Percentiles rank a stretch among this genome's conserved stretches.
phyloP scores from a whole-genome alignment of 306 rosid genomes.

The Betula pendula region DNA sequence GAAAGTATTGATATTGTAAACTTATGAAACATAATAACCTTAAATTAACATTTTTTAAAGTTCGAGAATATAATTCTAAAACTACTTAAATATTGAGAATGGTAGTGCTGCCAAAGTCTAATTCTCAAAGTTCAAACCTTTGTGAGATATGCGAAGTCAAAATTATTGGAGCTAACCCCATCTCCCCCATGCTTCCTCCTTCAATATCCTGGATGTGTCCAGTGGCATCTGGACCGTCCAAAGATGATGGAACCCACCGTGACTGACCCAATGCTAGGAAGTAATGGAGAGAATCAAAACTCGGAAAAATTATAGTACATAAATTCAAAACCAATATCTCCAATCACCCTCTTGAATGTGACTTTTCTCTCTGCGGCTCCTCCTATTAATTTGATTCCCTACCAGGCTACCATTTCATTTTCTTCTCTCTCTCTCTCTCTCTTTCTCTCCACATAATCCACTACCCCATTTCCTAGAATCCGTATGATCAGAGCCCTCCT shows the following conservation, averaged over 20 bases:
- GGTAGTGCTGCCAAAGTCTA: not conserved
- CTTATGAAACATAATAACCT: too few relatives aligned
- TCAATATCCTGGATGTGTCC: constrained; percentile 16
- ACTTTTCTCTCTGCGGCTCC: constrained; percentile 42
- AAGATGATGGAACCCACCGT: constrained; percentile 16
- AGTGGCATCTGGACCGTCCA: constrained; percentile 41
- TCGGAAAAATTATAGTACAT: constrained; percentile 27
- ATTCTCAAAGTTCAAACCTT: constrained; percentile 21
- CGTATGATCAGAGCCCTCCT: constrained; percentile 17
- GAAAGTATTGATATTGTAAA: too few relatives aligned
- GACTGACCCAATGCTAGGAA: constrained; percentile 43
- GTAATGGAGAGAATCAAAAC: constrained; percentile 28
- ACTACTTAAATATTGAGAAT: too few relatives aligned
- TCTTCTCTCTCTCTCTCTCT: constrained; percentile 33
- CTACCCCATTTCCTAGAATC: constrained; percentile 36
- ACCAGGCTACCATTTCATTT: constrained; percentile 67
- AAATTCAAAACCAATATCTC: constrained; percentile 43
- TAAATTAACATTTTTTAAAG: too few relatives aligned
- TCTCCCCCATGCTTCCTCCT: constrained; percentile 16
- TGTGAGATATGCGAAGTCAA: constrained; percentile 33
- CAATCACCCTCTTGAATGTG: constrained; percentile 42
- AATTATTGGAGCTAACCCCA: constrained; percentile 31
- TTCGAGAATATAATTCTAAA: too few relatives aligned
- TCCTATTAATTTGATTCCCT: constrained; percentile 79
- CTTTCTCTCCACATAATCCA: constrained; percentile 25